Base-by-base conservation (phyloP, 805 yeast species). In the Wickerhamiella australiensis region DNA sequence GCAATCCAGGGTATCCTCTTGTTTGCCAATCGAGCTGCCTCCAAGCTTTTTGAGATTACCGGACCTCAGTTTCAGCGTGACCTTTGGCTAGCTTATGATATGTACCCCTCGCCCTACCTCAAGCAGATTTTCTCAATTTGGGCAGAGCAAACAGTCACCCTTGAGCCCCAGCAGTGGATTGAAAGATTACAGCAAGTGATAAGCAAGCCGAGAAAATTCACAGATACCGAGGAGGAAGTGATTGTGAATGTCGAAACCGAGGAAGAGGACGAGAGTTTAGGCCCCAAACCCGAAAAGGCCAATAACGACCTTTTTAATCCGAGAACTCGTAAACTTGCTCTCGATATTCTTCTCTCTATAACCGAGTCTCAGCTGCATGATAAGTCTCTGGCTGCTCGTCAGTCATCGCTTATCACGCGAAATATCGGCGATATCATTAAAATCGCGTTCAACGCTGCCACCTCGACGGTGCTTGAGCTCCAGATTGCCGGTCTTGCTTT, bases 381-480 rank as follows among this genome's bases (percentile, higher is more conserved):
- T 18, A 57, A 57, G 36, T 17, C 58, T 6, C 21, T 48, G 2
- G 54, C 50, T 8, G 55, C 57, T 15, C 55, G 60, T 15, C 54
- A 59, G 11, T 46, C 29, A 8, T 49, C 56, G 5, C 53, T 60
- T 3, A 43, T 67, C 6, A 58, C 65, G 1, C 53, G 56, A 1
- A 55, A 53, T 18, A 59, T 67, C 2, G 69, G 73, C 18, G 94
- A 84, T 18, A 64, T 90, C 36, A 80, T 88, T 23, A 80, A 82
- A 53, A 69, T 86, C 4, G 79, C 95, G 1, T 88, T 85, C 59
- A 72, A 82, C 9, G 86, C 94, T 0, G 78, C 95, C 0, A 83
- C 95, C 0, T 76, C 94, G 0, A 74, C 80, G 3, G 73, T 85
- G 2, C 64, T 74, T 29, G 67, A 70, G 2, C 67, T 87, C 52